phyloP scores from a whole-genome alignment of 768 basidiomycete genomes.

The Pulveroboletus frians region DNA sequence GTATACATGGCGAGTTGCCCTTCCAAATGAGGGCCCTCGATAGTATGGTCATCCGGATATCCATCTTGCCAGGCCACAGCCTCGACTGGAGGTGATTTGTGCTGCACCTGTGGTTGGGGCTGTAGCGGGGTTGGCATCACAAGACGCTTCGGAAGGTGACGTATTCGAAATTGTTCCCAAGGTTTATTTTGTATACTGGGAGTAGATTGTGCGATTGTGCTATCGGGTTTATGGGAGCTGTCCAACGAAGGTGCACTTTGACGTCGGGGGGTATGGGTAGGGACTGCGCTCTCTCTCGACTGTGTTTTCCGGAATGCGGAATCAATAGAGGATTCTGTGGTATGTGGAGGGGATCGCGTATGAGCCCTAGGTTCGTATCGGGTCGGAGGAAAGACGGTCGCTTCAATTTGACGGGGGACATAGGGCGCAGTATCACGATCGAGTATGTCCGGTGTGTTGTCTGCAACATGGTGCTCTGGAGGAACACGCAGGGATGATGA shows the following conservation, averaged over 20 bases:
- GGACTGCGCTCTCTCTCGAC: neutral
- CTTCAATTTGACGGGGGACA: conserved; percentile 10
- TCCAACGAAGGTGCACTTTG: conserved; percentile 10
- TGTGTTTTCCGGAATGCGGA: conserved; percentile 3
- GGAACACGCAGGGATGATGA: conserved; percentile 7
- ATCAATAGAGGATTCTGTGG: conserved; percentile 3
- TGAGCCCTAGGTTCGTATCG: conserved; percentile 14
- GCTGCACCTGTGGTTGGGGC: conserved; percentile 22
- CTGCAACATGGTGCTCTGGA: conserved; percentile 12
- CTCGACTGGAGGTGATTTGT: conserved; percentile 7
- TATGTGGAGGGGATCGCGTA: conserved; percentile 8
- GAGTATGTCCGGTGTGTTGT: conserved; percentile 6
- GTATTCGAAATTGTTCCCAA: conserved; percentile 18
- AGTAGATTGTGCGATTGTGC: conserved; percentile 2
- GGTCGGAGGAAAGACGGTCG: conserved; percentile 20
- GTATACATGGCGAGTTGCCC: conserved; percentile 7
- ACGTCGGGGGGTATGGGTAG: conserved; percentile 3
- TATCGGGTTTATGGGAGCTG: conserved; percentile 1
- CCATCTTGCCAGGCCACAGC: conserved; percentile 3
- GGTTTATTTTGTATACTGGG: conserved; percentile 5
- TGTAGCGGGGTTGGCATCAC: conserved; percentile 73
- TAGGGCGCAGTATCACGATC: conserved; percentile 12
- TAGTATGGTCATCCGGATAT: conserved; percentile 3
- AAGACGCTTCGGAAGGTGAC: conserved; percentile 56
- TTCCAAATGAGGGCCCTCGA: conserved; percentile 1